These are phyloP conservation scores for Stentor roeselii DNA, from an alignment of 73 alveolate species.

Conservation along the genomic window DNA sequence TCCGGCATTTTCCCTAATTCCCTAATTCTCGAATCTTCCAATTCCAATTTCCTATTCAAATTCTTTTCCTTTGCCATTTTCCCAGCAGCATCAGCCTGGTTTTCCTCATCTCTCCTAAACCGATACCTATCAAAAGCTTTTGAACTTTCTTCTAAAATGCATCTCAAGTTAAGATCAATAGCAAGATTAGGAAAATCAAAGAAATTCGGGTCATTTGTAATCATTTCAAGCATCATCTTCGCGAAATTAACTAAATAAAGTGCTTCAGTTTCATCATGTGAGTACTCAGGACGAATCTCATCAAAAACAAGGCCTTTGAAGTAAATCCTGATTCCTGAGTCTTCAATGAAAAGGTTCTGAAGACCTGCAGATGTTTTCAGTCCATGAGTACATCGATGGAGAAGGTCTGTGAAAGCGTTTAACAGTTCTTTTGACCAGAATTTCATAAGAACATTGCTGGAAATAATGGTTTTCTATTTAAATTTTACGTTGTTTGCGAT, in stretches of 20 bases:
- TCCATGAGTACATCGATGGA: conserved; percentile 5
- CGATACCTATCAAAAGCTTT: conserved; percentile 19
- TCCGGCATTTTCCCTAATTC: background rate
- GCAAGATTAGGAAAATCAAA: conserved; percentile 6
- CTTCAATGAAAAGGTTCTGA: background rate
- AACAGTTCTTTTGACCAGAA: conserved; percentile 2
- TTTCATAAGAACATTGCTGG: background rate
- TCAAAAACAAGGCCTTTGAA: conserved; percentile 13
- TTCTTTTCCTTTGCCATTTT: background rate
- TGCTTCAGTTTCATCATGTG: conserved; percentile 23
- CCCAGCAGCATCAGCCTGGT: background rate
- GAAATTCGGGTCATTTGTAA: background rate
- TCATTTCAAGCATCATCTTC: conserved; percentile 14
- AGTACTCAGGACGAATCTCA: background rate
- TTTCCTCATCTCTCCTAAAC: background rate
- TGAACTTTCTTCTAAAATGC: conserved; percentile 16
- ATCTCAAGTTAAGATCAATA: background rate
- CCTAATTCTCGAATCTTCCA: background rate
- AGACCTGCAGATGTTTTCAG: background rate
- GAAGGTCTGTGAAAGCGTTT: conserved; percentile 11
- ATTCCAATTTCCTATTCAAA: background rate
- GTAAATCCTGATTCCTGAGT: background rate
- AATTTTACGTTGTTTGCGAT: background rate
- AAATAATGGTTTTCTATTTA: conserved; percentile 2
- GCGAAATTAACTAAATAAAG: background rate